Conservation (phyloP, 2,329 filamentous ascomycete genomes). For the Ophiostoma himal-ulmi region DNA sequence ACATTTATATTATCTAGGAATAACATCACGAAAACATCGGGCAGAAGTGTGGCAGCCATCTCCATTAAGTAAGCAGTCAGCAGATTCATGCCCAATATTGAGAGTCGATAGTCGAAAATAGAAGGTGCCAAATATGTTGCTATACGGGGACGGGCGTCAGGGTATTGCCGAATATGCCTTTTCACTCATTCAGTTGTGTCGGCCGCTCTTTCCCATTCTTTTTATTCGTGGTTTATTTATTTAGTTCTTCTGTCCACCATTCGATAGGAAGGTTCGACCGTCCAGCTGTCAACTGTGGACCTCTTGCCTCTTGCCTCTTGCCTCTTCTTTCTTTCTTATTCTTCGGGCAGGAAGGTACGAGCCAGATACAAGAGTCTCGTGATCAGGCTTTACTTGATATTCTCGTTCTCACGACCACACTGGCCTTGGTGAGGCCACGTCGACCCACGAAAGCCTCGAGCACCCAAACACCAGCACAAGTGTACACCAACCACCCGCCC, state of each 20-base stretch:
- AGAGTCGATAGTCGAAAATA: not conserved
- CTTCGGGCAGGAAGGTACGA: not conserved
- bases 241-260: not conserved
- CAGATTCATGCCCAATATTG: not conserved
- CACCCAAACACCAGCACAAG: not conserved
- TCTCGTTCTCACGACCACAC: not conserved
- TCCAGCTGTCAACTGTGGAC: not conserved
- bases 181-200: not conserved
- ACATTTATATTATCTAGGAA: too few relatives aligned
- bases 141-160: too few relatives aligned
- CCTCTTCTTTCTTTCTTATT: not conserved
- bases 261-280: not conserved
- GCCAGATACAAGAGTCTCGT: not conserved
- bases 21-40: not conserved
- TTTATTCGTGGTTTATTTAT: not conserved
- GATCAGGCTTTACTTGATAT: not conserved
- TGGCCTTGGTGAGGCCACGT: slow-evolving; percentile 9
- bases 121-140: not conserved
- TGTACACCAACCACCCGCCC: not conserved
- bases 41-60: not conserved
- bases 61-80: not conserved
- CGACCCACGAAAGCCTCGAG: not conserved
- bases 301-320: not conserved
- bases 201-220: not conserved
- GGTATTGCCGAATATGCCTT: not conserved